phyloP scores from a whole-genome alignment of 257 asterid genomes.

The Jasminum sambac region DNA sequence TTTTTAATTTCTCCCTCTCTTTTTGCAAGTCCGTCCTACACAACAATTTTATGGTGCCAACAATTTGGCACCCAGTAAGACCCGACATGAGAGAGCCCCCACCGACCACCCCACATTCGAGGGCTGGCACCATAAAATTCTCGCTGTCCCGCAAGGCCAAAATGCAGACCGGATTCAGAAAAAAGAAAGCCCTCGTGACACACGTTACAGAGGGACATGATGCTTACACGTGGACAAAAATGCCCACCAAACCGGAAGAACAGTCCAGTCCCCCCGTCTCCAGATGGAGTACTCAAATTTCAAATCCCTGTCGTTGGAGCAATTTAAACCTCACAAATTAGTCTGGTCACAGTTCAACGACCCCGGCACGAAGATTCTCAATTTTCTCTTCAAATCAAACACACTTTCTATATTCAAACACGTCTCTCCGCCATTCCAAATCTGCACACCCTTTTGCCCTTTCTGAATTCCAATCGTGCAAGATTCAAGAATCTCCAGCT shows the following conservation, averaged over 20 bases:
- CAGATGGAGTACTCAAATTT: neutral
- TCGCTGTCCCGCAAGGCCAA: neutral
- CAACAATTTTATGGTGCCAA: too few relatives aligned
- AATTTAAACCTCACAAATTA: slow-evolving; percentile 48
- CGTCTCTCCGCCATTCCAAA: slow-evolving; percentile 10
- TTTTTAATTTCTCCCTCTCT: too few relatives aligned
- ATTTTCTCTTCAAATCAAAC: neutral
- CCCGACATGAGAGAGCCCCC: too few relatives aligned
- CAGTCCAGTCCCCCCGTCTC: neutral
- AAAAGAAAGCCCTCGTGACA: neutral
- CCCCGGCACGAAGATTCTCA: slow-evolving; percentile 1
- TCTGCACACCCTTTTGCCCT: neutral
- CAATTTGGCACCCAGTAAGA: too few relatives aligned
- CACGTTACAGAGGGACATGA: neutral
- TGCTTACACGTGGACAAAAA: slow-evolving; percentile 18
- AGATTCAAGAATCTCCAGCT: slow-evolving; percentile 26
- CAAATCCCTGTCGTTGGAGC: slow-evolving; percentile 35
- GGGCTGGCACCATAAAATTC: too few relatives aligned
- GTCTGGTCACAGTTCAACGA: slow-evolving; percentile 41
- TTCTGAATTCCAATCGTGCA: slow-evolving; percentile 19
- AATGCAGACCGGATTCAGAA: neutral
- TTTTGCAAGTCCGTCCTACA: too few relatives aligned
- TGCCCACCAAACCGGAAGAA: slow-evolving; percentile 22
- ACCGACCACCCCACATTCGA: too few relatives aligned
- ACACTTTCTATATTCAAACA: slow-evolving; percentile 9